Base-by-base conservation (phyloP, 1,284 basidiomycete genomes). In the Porogramme epimiltina region DNA sequence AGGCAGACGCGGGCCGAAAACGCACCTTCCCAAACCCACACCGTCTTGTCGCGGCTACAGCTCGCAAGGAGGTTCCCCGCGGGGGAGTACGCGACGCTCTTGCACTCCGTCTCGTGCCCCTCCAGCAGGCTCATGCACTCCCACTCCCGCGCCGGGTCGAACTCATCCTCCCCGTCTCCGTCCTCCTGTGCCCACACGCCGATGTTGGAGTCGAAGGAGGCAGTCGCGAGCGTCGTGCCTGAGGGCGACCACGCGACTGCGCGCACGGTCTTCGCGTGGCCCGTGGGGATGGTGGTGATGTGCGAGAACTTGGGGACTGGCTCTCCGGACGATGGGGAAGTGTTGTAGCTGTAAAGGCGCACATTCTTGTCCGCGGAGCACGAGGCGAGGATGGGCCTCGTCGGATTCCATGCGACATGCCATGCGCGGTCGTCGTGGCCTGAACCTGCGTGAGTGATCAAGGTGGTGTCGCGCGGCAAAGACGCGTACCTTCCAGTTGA, bases 1-100 rank as follows among this genome's bases (percentile, higher is more conserved):
- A 31, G 28, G 37, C 11, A 19, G 4, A 31, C 11, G 11, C 28
- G 10, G 34, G 2, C 11, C 19, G 34, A 23, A 8, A 13, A 67
- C 77, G 66, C 67, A 89, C 93, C 91, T 80, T 98, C 97, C 96
- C 97, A 99, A 43, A 99, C 83, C 97, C 97, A 99, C 0, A 99
- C 95, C 15, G 91, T 93, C 73, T 98, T 98, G 73, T 99, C 97
- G 53, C 97, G 79, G 62, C 91, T 91, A 67, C 95, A 98, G 62
- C 89, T 95, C 5, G 96, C 96, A 16, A 99, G 76, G 23, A 98
- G 72, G 4, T 80, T 88, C 0, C 95, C 97, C 22, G 79, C 76
- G 40, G 73, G 74, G 18, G 91, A 95, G 72, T 93, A 99, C 3
- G 87, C 91, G 0, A 98, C 91, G 60, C 88, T 84, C 77, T 99